Conservation (phyloP, 306 rosid genomes). For the Hippophae rhamnoides region DNA sequence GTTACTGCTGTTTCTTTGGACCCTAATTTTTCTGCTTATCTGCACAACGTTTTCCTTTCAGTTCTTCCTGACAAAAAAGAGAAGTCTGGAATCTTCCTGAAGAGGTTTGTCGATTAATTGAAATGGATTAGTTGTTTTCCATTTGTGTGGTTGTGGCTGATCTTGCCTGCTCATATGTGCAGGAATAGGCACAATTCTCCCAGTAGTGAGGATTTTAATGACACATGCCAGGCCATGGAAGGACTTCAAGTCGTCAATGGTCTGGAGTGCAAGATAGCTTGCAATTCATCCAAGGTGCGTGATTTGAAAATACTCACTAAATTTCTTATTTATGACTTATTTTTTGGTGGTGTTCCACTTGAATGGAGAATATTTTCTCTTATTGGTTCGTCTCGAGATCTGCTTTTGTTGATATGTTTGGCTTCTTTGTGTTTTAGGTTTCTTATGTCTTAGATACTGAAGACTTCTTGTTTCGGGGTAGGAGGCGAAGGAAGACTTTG, state of each 20-base stretch:
- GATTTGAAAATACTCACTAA: not conserved
- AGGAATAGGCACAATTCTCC: constrained; percentile 68
- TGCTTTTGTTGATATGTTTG: constrained; percentile 9
- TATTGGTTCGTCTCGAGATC: constrained; percentile 11
- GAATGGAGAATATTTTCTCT: constrained; percentile 5
- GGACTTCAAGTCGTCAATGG: constrained; percentile 71
- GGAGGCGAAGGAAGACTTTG: constrained; percentile 45
- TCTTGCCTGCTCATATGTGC: constrained; percentile 24
- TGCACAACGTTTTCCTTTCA: constrained; percentile 64
- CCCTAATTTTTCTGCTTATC: constrained; percentile 80
- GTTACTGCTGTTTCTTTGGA: constrained; percentile 89
- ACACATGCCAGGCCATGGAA: constrained; percentile 60
- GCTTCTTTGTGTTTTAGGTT: constrained; percentile 39
- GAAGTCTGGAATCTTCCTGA: constrained; percentile 76
- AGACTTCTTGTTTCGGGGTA: constrained; percentile 69
- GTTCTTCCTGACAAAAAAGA: constrained; percentile 66
- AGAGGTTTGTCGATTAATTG: constrained; percentile 47
- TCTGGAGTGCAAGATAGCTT: constrained; percentile 96
- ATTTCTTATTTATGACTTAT: constrained; percentile 1
- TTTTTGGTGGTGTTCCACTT: constrained; percentile 1
- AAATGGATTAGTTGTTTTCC: constrained; percentile 11
- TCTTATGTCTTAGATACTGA: constrained; percentile 93
- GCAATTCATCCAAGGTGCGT: constrained; percentile 79
- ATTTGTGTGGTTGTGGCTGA: constrained; percentile 22
- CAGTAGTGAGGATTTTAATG: constrained; percentile 51